Percentiles rank a stretch among this genome's conserved stretches.
These are phyloP conservation scores for Leucaena leucocephala DNA, from an alignment of 306 rosid genomes.

Conservation along the genomic window DNA sequence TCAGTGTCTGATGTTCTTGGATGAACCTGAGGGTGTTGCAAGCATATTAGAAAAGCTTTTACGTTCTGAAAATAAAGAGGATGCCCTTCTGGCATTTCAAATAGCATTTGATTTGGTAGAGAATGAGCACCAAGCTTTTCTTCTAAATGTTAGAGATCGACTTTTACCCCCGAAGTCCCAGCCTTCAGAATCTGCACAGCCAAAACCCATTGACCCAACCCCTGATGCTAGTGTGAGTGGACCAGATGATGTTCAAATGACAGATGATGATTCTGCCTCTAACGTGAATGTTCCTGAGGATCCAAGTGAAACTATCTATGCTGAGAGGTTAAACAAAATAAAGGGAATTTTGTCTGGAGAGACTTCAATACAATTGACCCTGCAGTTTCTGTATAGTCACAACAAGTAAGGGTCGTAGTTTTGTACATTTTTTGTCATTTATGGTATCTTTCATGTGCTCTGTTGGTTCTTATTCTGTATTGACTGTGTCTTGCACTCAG, in stretches of 20 bases:
- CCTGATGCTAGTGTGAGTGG: constrained; percentile 57
- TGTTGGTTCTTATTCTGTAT: constrained; percentile 32
- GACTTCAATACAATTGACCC: constrained; percentile 88
- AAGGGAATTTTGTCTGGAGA: constrained; percentile 96
- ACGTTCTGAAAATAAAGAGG: constrained; percentile 86
- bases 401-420: constrained; percentile 72
- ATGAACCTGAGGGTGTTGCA: constrained; percentile 90
- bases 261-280: constrained; percentile 60
- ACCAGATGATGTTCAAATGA: constrained; percentile 81
- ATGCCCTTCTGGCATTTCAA: constrained; percentile 91
- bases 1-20: constrained; percentile 96
- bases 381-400: constrained; percentile 92
- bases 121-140: constrained; percentile 97
- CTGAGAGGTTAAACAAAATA: constrained; percentile 78
- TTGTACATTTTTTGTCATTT: constrained; percentile 32
- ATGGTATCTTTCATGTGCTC: constrained; percentile 15
- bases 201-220: constrained; percentile 58
- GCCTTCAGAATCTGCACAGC: constrained; percentile 54
- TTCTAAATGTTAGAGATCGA: constrained; percentile 76
- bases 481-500: constrained; percentile 49
- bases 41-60: constrained; percentile 86
- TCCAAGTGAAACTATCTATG: constrained; percentile 76
- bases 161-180: constrained; percentile 69
- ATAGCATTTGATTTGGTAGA: constrained; percentile 95
- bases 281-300: constrained; percentile 51